Evolutionary conservation across 2,329 filamentous ascomycete species (phyloP), one percentile per base, ranked within the genome.

Genomic region (Cadophora luteo-olivacea): DNA sequence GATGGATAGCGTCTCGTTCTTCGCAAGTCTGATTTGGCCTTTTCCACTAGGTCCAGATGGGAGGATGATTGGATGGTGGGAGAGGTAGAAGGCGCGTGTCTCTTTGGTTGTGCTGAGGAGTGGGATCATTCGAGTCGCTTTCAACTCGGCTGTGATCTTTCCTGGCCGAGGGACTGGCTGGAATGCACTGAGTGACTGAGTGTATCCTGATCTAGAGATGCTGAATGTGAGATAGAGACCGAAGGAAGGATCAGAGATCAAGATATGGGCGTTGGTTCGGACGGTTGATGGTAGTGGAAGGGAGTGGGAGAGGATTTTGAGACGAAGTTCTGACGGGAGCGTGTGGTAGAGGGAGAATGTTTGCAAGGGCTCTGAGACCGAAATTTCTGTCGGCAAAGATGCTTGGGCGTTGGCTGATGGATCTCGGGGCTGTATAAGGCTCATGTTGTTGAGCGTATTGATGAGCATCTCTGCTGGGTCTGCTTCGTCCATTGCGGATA

Each of bases 261-360:
- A 22, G 33, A 66, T 25, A 2, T 66, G 41, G 19, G 14, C 45
- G 12, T 61, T 52, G 38, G 61, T 4, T 8, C 36, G 41, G 45
- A 66, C 41, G 24, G 41, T 25, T 41, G 55, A 25, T 0, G 55
- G 64, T 22, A 29, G 29, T 1, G 66, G 66, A 1, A 68, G 25
- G 19, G 61, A 45, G 29, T 68, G 52, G 4, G 41, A 29, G 49
- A 55, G 63, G 36, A 68, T 64, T 19, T 64, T 68, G 24, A 64
- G 49, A 4, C 66, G 66, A 9, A 68, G 66, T 24, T 68, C 66
- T 14, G 61, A 25, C 3, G 66, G 62, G 6, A 68, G 62, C 4
- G 36, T 29, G 32, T 61, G 41, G 24, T 64, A 68, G 22, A 48
- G 61, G 14, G 49, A 25, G 33, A 66, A 66, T 1, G 24, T 32